A percentile compares a stretch with the other conserved stretches of the same genome.
These are phyloP conservation scores for Cylindrodendrum hubeiense DNA, from an alignment of 2,329 filamentous ascomycete genomes.

Conservation along the genomic window DNA sequence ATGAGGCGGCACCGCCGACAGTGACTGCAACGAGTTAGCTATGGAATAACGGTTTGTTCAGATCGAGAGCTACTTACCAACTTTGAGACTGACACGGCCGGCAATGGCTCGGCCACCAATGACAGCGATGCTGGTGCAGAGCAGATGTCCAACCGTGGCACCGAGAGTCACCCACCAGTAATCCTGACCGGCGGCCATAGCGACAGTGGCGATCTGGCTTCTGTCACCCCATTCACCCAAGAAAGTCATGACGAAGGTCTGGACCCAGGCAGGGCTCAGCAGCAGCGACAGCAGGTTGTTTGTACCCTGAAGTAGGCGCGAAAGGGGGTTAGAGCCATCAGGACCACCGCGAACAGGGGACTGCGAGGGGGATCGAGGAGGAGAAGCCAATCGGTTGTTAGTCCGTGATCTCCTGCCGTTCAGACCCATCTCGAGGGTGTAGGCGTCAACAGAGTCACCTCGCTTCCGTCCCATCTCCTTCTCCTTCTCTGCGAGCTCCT, in stretches of 20 bases:
- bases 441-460: conserved; percentile 76
- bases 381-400: conserved; percentile 82
- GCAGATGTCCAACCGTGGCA: conserved; percentile 85
- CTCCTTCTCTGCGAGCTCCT: conserved; percentile 94
- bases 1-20: conserved; percentile 89
- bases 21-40: conserved; percentile 73
- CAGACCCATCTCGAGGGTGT: conserved; percentile 84
- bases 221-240: conserved; percentile 98
- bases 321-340: conserved; percentile 54
- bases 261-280: conserved; percentile 96
- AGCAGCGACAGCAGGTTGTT: conserved; percentile 90
- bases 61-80: conserved; percentile 75
- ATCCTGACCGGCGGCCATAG: conserved; percentile 97
- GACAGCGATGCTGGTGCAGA: conserved; percentile 93
- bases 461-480: conserved; percentile 76
- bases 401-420: conserved; percentile 77
- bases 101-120: conserved; percentile 93
- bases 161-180: conserved; percentile 99
- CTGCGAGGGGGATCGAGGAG: conserved; percentile 83
- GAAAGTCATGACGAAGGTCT: conserved; percentile 99
- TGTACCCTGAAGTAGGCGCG: conserved; percentile 70
- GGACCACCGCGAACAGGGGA: conserved; percentile 74
- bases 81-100: conserved; percentile 92
- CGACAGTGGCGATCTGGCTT: conserved; percentile 97
- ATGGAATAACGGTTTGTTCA: neutral